Percentiles rank a stretch among this genome's conserved stretches.
Conservation (phyloP, 495 filamentous ascomycete genomes). For the Aspergillus incahuasiensis region DNA sequence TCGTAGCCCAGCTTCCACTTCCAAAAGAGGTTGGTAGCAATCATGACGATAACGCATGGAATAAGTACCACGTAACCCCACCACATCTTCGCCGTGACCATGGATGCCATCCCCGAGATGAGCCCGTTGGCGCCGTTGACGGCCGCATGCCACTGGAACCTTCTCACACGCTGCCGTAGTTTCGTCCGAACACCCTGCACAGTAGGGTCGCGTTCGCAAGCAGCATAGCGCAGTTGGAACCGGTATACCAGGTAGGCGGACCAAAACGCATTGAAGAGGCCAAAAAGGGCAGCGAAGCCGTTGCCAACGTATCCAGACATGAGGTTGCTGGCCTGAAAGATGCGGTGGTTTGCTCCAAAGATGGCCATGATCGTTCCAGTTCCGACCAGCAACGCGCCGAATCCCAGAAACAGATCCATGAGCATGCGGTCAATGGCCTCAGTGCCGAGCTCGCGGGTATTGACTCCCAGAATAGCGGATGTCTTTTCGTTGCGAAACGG, state of each 20-base stretch:
- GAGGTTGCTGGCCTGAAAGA: conserved; percentile 43
- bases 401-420: conserved; percentile 45
- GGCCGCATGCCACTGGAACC: conserved; percentile 38
- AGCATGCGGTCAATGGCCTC: conserved; percentile 38
- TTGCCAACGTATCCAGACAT: conserved; percentile 39
- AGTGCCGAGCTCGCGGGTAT: conserved; percentile 31
- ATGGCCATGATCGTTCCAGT: conserved; percentile 49
- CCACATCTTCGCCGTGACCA: conserved; percentile 46
- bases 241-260: conserved; percentile 34
- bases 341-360: conserved; percentile 34
- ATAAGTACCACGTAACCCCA: conserved; percentile 46
- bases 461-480: neutral
- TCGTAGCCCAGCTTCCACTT: conserved; percentile 43
- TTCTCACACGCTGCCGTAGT: conserved; percentile 30
- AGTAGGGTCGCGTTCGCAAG: neutral
- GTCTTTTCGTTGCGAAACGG: conserved; percentile 13
- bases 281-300: conserved; percentile 3
- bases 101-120: conserved; percentile 45
- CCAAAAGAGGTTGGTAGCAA: conserved; percentile 45
- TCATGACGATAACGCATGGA: conserved; percentile 42
- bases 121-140: conserved; percentile 41
- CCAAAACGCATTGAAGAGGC: conserved; percentile 44
- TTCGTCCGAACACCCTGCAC: conserved; percentile 11
- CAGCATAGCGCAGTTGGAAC: conserved; percentile 28
- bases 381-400: conserved; percentile 44